Evolutionary conservation across 2,329 filamentous ascomycete genomes (phyloP).

Genomic region (Penicillium sumatraense): DNA sequence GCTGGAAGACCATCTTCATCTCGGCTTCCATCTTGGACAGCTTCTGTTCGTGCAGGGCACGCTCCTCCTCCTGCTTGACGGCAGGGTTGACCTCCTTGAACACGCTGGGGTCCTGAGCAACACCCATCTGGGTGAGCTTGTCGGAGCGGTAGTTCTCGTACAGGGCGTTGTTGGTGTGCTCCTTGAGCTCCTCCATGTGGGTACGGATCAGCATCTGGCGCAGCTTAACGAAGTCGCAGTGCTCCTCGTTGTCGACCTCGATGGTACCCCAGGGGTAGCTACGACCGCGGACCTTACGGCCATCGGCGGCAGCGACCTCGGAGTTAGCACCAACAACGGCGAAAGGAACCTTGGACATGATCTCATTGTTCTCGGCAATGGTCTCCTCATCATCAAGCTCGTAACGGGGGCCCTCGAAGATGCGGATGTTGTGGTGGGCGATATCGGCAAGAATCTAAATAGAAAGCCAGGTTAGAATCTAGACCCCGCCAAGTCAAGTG

Average conservation of each 20-base stretch:
- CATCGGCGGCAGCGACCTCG: conserved; percentile 88
- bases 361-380: conserved; percentile 99
- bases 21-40: conserved; percentile 99
- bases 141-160: conserved; percentile 99
- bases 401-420: conserved; percentile 97
- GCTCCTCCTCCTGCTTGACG: conserved; percentile 99
- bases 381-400: conserved; percentile 99
- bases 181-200: conserved; percentile 99
- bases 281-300: conserved; percentile 93
- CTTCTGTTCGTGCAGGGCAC: conserved; percentile 97
- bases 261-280: conserved; percentile 98
- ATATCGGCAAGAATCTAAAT: conserved; percentile 92
- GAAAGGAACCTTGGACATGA: conserved; percentile 99
- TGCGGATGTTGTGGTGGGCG: conserved; percentile 95
- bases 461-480: background rate
- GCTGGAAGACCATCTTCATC: conserved; percentile 99
- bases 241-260: conserved; percentile 99
- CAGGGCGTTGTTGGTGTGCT: conserved; percentile 98
- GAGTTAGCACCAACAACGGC: conserved; percentile 96
- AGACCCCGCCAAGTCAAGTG: background rate
- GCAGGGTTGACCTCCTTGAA: conserved; percentile 99
- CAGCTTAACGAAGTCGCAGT: conserved; percentile 99
- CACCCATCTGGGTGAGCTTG: conserved; percentile 98
- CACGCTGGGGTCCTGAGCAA: conserved; percentile 96
- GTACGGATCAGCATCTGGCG: conserved; percentile 99